Evolutionary conservation across 2,329 filamentous ascomycete species (phyloP), one percentile per base, ranked within the genome.

Genomic region (Lizonia empirigonia): DNA sequence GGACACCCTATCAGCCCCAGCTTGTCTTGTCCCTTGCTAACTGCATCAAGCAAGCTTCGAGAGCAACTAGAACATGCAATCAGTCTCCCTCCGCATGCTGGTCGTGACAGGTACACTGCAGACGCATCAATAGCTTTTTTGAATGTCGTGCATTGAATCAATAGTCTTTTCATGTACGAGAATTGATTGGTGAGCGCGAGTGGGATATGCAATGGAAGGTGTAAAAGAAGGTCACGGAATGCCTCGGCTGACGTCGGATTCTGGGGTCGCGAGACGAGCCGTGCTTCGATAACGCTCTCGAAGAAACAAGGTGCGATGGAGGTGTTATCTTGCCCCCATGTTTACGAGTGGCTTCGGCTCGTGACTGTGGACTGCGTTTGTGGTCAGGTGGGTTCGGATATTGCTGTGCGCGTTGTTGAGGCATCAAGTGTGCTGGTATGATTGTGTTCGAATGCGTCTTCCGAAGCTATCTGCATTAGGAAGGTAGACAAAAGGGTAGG

Each of bases 141-240:
- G 44, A 33, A 52, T 44, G 49, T 52, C 42, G 42, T 52, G 44
- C 49, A 52, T 52, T 7, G 37, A 42, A 47, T 47, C 49, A 26
- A 52, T 52, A 52, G 49, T 39, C 22, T 47, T 22, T 47, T 47
- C 27, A 24, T 30, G 33, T 38, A 29, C 27, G n/a, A 10, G n/a
- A 27, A 10, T 18, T 39, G 7, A 48, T 51, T 50, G 41, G 44
- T 29, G 32, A 47, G 40, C 9, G 29, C 13, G 37, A 29, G 59
- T 65, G 61, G 55, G 63, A 54, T 57, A 64, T 60, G 55, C 59
- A 55, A 55, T 61, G 42, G 59, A 62, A 64, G 56, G 53, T 60
- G 40, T 29, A 33, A 35, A 32, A 50, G 59, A 60, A 50, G 38
- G 12, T 20, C 38, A 52, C 60, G 56, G 63, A 58, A 59, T 60